Evolutionary conservation across 1,284 basidiomycete species (phyloP).

Genomic region (Rhizopogon parksii): DNA sequence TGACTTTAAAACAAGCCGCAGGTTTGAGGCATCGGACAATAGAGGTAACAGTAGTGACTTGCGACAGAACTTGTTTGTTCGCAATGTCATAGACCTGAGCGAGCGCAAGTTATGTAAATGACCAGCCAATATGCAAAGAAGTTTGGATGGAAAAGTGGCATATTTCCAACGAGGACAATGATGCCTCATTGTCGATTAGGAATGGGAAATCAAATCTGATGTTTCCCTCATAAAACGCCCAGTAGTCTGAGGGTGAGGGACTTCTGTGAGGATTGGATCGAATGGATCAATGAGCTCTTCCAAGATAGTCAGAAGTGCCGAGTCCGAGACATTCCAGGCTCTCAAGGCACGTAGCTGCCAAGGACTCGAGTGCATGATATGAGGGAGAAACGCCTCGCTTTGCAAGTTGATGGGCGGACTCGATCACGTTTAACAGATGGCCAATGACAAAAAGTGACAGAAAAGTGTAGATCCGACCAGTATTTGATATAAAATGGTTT

Average conservation of each 20-base stretch:
- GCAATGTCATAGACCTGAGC: background rate
- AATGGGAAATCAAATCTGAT: too few relatives aligned
- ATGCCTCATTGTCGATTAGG: slow-evolving; percentile 4
- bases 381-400: slow-evolving; percentile 5
- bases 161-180: slow-evolving; percentile 13
- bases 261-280: too few relatives aligned
- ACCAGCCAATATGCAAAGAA: background rate
- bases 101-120: background rate
- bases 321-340: slow-evolving; percentile 13
- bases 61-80: background rate
- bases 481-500: too few relatives aligned
- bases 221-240: too few relatives aligned
- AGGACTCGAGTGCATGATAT: too few relatives aligned
- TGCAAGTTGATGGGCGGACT: background rate
- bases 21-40: too few relatives aligned
- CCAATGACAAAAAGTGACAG: slow-evolving; percentile 14
- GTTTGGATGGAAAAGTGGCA: slow-evolving; percentile 17
- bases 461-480: too few relatives aligned
- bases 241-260: too few relatives aligned
- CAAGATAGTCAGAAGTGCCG: too few relatives aligned
- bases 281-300: too few relatives aligned
- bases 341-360: slow-evolving; percentile 9
- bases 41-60: too few relatives aligned
- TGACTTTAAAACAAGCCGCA: slow-evolving; percentile 1
- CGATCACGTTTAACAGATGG: background rate